Percentiles rank a stretch among this genome's conserved stretches.
These are phyloP conservation scores for Hibiscus tridactylites DNA, from an alignment of 345 rosid genomes.

Conservation along the genomic window DNA sequence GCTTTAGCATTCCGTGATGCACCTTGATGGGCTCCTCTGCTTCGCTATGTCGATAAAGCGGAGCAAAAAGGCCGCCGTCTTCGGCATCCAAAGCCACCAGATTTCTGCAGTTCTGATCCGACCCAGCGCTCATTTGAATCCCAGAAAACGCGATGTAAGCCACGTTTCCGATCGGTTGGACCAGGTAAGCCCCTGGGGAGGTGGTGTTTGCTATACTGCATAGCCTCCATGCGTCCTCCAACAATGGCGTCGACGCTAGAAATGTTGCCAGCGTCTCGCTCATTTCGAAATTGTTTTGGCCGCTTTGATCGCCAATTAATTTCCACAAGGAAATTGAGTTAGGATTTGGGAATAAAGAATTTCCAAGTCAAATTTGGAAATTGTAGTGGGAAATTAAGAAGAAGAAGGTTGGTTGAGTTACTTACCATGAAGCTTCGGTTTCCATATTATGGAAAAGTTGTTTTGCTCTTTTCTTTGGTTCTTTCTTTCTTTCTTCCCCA, in stretches of 20 bases:
- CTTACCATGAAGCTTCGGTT: slow-evolving; percentile 11
- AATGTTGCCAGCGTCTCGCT: slow-evolving; percentile 65
- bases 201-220: slow-evolving; percentile 33
- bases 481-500: background rate
- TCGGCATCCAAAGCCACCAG: slow-evolving; percentile 18
- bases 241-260: slow-evolving; percentile 48
- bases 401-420: background rate
- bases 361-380: background rate
- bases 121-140: slow-evolving; percentile 10
- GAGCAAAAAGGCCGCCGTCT: slow-evolving; percentile 25
- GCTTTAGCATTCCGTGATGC: slow-evolving; percentile 30
- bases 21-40: slow-evolving; percentile 46
- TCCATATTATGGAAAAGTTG: background rate
- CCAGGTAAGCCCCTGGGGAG: slow-evolving; percentile 15
- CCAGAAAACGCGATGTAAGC: slow-evolving; percentile 52
- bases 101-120: background rate
- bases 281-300: slow-evolving; percentile 47
- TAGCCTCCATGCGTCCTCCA: slow-evolving; percentile 46
- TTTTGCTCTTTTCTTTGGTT: background rate
- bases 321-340: background rate
- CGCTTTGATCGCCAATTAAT: background rate
- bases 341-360: background rate
- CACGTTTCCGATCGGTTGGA: slow-evolving; percentile 23
- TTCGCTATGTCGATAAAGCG: slow-evolving; percentile 19
- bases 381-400: background rate